Base-by-base conservation (phyloP, 129 eudicot species). In the Oenanthe sinensis region DNA sequence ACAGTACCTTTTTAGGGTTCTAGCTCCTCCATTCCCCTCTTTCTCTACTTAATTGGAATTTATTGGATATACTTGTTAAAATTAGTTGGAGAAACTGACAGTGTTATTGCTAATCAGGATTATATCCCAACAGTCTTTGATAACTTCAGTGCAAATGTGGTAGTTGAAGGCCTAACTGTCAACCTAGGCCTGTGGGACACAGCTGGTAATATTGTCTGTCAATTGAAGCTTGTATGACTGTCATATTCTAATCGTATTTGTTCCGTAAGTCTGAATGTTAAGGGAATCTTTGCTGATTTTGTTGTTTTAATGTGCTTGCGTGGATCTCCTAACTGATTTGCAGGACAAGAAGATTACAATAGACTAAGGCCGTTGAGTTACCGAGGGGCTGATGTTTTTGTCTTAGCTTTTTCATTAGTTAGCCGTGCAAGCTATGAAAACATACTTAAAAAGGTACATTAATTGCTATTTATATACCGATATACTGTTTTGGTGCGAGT, bases 171-270 rank as follows among this genome's bases (percentile, higher is more conserved):
- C 86, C 90, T 93, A 81, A 88, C 98, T 63, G 98, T 94, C 70
- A 94, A 94, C 80, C 86, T 94, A 82, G 98, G 98, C 44, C 98
- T 94, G 20, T 94, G 98, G 98, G 98, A 94, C 84, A 94, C 98
- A 63, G 98, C 97, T 82, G 98, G 98, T 94, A 87, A 81, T 82
- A 24, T 46, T 65, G 10, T 78, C 74, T 7, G 6, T 44, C 20
- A 70, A 60, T 77, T n/a, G 5, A 70, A 71, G 7, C 36, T 77
- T 42, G 16, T 60, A 19, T 60, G 12, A 42, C 17, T 58, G 42
- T 39, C 42, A 37, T 20, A n/a, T 72, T 1, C 24, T 13, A n/a
- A 46, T 19, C 22, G 15, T 74, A 40, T n/a, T 72, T 43, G 47
- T 43, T 24, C 28, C 14, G 50, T 24, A 14, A 46, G 30, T 6